Conservation (phyloP, 345 rosid species). For the Hibiscus mutabilis region DNA sequence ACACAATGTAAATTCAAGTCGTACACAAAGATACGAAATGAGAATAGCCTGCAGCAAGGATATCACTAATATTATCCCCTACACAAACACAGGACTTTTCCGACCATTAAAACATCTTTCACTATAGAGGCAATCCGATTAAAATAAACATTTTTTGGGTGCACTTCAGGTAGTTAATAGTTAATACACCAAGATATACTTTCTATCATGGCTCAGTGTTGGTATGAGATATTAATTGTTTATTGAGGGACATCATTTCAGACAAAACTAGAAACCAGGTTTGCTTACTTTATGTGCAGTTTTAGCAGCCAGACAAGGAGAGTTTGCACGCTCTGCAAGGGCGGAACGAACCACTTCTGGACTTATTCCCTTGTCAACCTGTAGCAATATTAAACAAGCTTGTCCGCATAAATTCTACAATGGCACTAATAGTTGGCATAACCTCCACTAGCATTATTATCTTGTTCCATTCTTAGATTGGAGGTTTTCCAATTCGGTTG, state of each 20-base stretch:
- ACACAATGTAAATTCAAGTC: neutral
- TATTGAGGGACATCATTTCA: neutral
- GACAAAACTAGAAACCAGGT: neutral
- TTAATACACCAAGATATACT: neutral
- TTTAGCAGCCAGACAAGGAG: slow-evolving; percentile 81
- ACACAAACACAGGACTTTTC: neutral
- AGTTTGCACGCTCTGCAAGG: slow-evolving; percentile 68
- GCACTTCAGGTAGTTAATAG: neutral
- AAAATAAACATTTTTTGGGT: neutral
- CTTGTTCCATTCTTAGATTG: neutral
- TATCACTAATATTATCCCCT: neutral
- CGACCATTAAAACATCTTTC: neutral
- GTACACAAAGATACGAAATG: neutral
- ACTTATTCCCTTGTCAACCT: slow-evolving; percentile 83
- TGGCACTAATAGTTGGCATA: neutral
- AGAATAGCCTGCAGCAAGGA: neutral
- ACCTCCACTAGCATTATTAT: neutral
- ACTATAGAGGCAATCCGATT: neutral
- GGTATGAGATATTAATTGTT: neutral
- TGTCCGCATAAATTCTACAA: neutral
- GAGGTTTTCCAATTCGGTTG: neutral
- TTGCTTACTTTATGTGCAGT: slow-evolving; percentile 65
- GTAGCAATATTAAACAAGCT: slow-evolving; percentile 13
- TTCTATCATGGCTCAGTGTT: neutral
- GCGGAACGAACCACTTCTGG: slow-evolving; percentile 86